These are phyloP conservation scores for Cryoendolithus antarcticus DNA, from an alignment of 2,329 filamentous ascomycete genomes.

Conservation along the genomic window DNA sequence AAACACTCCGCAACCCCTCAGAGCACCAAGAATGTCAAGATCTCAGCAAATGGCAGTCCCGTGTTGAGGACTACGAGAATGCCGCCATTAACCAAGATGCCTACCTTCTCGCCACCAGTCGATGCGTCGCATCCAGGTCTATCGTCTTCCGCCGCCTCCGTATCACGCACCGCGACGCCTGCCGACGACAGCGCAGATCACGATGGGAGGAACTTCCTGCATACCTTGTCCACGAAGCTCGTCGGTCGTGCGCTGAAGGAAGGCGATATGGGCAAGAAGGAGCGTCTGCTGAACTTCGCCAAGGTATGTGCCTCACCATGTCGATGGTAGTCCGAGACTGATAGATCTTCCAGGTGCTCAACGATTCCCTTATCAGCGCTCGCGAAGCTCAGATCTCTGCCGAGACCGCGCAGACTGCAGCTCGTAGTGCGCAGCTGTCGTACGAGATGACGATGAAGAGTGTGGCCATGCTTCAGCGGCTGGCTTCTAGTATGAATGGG, in stretches of 20 bases:
- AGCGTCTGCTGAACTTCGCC: conserved; percentile 14
- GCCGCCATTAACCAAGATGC: conserved; percentile 3
- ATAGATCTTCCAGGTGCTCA: conserved; percentile 10
- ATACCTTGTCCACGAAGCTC: conserved; percentile 4
- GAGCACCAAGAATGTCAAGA: neutral
- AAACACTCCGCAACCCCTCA: neutral
- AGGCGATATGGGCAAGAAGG: conserved; percentile 9
- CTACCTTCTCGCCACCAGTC: conserved; percentile 6
- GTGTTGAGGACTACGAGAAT: neutral
- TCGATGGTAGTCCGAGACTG: neutral
- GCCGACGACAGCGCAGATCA: neutral
- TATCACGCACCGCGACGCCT: neutral
- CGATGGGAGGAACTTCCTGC: conserved; percentile 3
- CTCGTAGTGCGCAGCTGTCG: conserved; percentile 12
- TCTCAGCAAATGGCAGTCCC: conserved; percentile 2
- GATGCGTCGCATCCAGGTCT: conserved; percentile 5
- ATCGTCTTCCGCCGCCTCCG: neutral
- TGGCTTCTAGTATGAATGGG: conserved; percentile 5
- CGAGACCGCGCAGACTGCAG: conserved; percentile 15
- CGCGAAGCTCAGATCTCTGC: conserved; percentile 16
- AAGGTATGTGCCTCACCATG: conserved; percentile 9
- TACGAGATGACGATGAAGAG: conserved; percentile 17
- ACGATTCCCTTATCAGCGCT: conserved; percentile 14
- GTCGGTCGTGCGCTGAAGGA: conserved; percentile 6
- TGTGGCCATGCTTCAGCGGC: conserved; percentile 16